These are phyloP conservation scores for Metschnikowia vanudenii DNA, from an alignment of 805 yeast genomes.

Conservation along the genomic window DNA sequence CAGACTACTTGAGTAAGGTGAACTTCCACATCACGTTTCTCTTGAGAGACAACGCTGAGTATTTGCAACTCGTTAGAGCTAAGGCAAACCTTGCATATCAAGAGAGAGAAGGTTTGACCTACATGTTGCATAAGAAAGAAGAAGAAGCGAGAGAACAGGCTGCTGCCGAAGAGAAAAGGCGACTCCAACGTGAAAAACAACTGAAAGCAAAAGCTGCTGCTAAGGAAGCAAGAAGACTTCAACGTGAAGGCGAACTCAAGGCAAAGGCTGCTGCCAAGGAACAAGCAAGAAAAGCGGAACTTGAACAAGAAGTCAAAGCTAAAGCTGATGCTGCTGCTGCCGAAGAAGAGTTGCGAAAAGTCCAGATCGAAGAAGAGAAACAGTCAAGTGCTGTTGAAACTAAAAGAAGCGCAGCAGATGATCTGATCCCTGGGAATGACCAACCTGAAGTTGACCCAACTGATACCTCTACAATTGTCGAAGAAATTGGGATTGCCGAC, in stretches of 20 bases:
- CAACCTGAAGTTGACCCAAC: too few species aligned
- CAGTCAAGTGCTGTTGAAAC: too few species aligned
- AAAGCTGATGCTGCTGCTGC: too few species aligned
- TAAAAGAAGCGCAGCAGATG: too few species aligned
- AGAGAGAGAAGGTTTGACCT: slow-evolving; percentile 29
- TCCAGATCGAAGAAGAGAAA: too few species aligned
- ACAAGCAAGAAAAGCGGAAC: too few species aligned
- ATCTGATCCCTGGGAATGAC: too few species aligned
- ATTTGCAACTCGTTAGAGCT: slow-evolving; percentile 35
- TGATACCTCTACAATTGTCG: too few species aligned
- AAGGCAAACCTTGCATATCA: slow-evolving; percentile 45
- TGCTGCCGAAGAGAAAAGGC: background rate
- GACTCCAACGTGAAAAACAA: background rate
- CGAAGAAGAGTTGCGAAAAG: too few species aligned
- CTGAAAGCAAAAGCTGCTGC: background rate
- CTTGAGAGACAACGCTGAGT: slow-evolving; percentile 57
- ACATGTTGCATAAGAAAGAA: slow-evolving; percentile 7
- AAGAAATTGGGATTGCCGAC: background rate
- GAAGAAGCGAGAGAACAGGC: slow-evolving; percentile 2
- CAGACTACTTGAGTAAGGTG: slow-evolving; percentile 37
- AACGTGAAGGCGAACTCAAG: background rate
- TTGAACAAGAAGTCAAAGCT: too few species aligned
- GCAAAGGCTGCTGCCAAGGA: background rate
- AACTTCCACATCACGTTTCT: slow-evolving; percentile 49
- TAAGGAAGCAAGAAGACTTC: background rate